Evolutionary conservation across 2,329 filamentous ascomycete genomes (phyloP).

Genomic region (Exserohilum rostratum): DNA sequence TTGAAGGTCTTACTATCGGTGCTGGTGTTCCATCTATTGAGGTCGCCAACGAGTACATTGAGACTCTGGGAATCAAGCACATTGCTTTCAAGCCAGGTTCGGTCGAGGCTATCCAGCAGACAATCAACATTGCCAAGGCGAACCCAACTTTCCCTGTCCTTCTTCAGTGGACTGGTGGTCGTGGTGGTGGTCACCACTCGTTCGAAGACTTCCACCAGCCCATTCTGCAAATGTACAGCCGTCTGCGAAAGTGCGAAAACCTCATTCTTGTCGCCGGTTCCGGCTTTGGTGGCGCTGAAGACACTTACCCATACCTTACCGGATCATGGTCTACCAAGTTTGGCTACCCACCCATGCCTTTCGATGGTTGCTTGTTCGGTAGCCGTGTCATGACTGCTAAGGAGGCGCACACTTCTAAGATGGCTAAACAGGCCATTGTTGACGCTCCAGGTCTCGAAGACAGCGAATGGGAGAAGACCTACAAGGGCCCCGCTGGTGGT

Average conservation of each 20-base stretch:
- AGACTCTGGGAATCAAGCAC: slow-evolving; percentile 63
- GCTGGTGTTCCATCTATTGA: slow-evolving; percentile 57
- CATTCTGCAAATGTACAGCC: slow-evolving; percentile 54
- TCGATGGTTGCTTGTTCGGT: slow-evolving; percentile 55
- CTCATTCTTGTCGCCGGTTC: slow-evolving; percentile 56
- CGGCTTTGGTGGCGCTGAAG: slow-evolving; percentile 56
- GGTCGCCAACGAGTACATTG: slow-evolving; percentile 56
- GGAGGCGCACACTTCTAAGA: slow-evolving; percentile 53
- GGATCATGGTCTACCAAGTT: slow-evolving; percentile 53
- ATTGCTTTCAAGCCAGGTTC: slow-evolving; percentile 58
- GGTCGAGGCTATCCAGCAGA: slow-evolving; percentile 52
- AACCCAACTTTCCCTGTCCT: slow-evolving; percentile 55
- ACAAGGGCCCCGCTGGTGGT: slow-evolving; percentile 79
- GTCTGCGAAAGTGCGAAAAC: slow-evolving; percentile 54
- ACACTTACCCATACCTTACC: slow-evolving; percentile 56
- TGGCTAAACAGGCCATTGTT: slow-evolving; percentile 54
- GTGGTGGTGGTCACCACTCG: slow-evolving; percentile 58
- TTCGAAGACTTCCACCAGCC: slow-evolving; percentile 59
- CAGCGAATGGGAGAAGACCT: slow-evolving; percentile 55
- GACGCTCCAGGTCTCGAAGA: slow-evolving; percentile 52
- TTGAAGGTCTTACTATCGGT: slow-evolving; percentile 57
- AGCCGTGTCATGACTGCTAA: slow-evolving; percentile 57
- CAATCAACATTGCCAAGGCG: slow-evolving; percentile 55
- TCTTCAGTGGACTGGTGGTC: slow-evolving; percentile 58
- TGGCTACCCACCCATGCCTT: slow-evolving; percentile 56